These are phyloP conservation scores for Rosa multiflora DNA, from an alignment of 306 rosid species.

Conservation along the genomic window DNA sequence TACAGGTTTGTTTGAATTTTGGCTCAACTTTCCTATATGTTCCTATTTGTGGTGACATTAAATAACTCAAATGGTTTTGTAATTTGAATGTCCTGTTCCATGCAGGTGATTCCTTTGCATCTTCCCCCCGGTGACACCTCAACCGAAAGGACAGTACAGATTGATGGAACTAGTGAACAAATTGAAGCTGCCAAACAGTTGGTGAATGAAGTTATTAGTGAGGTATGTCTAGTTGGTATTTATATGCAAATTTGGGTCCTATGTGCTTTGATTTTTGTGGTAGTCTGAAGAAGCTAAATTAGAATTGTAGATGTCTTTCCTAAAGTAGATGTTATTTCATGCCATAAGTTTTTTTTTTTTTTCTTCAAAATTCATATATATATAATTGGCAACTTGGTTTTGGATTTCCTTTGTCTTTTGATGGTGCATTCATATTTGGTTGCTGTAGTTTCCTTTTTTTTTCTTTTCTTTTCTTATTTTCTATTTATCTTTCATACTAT, in stretches of 20 bases:
- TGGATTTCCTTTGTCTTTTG: background rate
- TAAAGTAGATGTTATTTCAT: background rate
- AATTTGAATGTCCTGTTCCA: background rate
- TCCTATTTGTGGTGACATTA: background rate
- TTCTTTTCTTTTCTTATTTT: background rate
- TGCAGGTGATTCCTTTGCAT: conserved; percentile 91
- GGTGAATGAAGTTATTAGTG: conserved; percentile 81
- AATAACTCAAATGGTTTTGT: background rate
- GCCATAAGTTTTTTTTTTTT: background rate
- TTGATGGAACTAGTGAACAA: conserved; percentile 89
- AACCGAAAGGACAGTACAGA: conserved; percentile 74
- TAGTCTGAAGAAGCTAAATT: background rate
- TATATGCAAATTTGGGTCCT: conserved; percentile 30
- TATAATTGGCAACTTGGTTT: background rate
- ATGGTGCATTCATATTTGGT: background rate
- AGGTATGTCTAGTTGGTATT: conserved; percentile 56
- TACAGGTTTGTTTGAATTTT: conserved; percentile 57
- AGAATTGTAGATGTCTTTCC: background rate
- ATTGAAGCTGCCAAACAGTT: conserved; percentile 83
- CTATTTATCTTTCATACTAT: background rate
- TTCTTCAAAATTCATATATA: background rate
- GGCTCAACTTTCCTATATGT: background rate
- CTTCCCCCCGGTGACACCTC: conserved; percentile 96
- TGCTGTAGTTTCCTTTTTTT: background rate
- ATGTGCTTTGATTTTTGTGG: conserved; percentile 1